Base-by-base conservation (phyloP, 176 grass and related monocot genomes). In the Triticum monococcum region DNA sequence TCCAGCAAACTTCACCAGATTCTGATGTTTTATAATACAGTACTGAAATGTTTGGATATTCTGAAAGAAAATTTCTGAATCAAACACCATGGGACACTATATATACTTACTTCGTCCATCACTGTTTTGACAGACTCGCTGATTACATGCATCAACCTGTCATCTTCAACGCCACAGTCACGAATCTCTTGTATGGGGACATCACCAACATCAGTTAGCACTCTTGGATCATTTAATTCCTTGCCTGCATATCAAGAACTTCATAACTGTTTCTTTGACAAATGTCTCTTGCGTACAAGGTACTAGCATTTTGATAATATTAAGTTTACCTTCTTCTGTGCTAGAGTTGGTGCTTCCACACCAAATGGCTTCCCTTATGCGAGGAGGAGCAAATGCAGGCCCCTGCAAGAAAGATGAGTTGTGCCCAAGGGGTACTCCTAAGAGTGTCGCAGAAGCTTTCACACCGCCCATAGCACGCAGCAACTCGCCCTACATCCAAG, bases 401-500 rank as follows among this genome's bases (percentile, higher is more conserved):
- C 97, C 97, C 85, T 98, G 97, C 22, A 98, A 81, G 81, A 98
- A 98, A 25, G 97, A 98, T 32, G 94, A 98, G 90, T 98, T 98
- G 86, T 98, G 97, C 14, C 97, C 97, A 5, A 98, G 91, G 50
- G 97, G 97, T 48, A 98, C 92, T 38, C 97, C 97, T 57, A 98
- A 43, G 18, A 98, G 93, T 1, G 88, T 90, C 18, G 97, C 89
- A 35, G 94, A 89, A 75, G 97, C 92, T 86, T 98, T 96, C 0
- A 89, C 90, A 0, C 90, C 79, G 61, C 94, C 93, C 75, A 98
- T 77, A 26, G 97, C 84, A 37, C 97, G 90, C n/a, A 98, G 64
- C 74, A 98, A 24, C 88, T 98, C 92, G 64, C 71, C 97, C 94
- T 98, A 72, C 8, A 35, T 88, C 76, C 62, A 88, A 24, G 70